Percentiles rank a stretch among this genome's conserved stretches.
Evolutionary conservation across 805 yeast species (phyloP).

Genomic region (Cyberlindnera nakhonratchasimensis): DNA sequence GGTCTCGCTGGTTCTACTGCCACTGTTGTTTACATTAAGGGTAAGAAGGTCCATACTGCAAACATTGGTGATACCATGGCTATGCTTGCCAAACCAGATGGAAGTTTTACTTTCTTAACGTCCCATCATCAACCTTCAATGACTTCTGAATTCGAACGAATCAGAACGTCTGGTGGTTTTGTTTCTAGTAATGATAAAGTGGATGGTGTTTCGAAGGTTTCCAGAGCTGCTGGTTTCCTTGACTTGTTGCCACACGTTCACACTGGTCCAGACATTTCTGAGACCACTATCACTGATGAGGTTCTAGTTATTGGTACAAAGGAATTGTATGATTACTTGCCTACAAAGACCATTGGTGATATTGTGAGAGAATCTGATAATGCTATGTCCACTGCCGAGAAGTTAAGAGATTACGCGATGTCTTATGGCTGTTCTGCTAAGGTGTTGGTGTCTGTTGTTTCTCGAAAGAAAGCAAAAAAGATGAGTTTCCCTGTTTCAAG

Average conservation of each 20-base stretch:
- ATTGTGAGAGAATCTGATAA: conserved; percentile 76
- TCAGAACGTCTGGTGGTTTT: conserved; percentile 87
- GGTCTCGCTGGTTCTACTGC: conserved; percentile 80
- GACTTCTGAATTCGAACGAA: conserved; percentile 74
- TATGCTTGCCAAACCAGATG: conserved; percentile 72
- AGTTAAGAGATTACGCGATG: conserved; percentile 88
- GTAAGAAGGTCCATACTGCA: conserved; percentile 68
- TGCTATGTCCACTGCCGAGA: conserved; percentile 90
- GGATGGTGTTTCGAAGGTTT: conserved; percentile 78
- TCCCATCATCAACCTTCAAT: conserved; percentile 82
- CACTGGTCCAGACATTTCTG: conserved; percentile 79
- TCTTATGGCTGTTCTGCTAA: conserved; percentile 86
- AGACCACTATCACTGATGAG: conserved; percentile 67
- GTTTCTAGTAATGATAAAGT: conserved; percentile 81
- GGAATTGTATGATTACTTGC: conserved; percentile 80
- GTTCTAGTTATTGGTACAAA: conserved; percentile 80
- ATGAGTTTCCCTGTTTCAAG: conserved; percentile 36
- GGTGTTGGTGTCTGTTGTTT: conserved; percentile 74
- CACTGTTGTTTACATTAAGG: conserved; percentile 75
- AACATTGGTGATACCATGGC: conserved; percentile 91
- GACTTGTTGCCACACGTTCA: conserved; percentile 83
- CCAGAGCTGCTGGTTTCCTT: conserved; percentile 90
- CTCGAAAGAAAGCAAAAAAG: conserved; percentile 50
- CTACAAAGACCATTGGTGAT: conserved; percentile 86
- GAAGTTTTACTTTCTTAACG: conserved; percentile 72